Evolutionary conservation across 805 yeast genomes (phyloP), one percentile per base, ranked within the genome.

Genomic region (Starmerella geochares): DNA sequence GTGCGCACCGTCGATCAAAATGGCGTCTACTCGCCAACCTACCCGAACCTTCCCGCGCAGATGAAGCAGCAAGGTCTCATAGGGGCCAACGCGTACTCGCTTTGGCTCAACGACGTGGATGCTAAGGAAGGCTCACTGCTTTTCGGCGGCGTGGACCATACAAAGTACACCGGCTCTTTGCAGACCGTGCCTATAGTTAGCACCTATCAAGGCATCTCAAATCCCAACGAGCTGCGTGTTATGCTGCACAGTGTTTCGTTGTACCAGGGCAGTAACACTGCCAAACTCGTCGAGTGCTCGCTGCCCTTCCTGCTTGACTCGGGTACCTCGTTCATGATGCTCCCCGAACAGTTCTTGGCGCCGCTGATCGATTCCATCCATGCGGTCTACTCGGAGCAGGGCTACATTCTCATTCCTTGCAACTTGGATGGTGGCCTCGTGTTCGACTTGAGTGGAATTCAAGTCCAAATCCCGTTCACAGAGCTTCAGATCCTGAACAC

Each of bases 391-490:
- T 62, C 68, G 16, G 27, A 47, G 10, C 31, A 55, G 9, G 73
- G 70, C 2, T 66, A 67, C 29, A 76, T 71, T 58, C 48, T 62
- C 16, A 62, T 68, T 49, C 57, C 62, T 24, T 78, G 83, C 62
- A 48, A 50, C 33, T 43, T 50, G 21, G 46, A 53, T 11, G 65
- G 60, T 23, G 57, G 61, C 13, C 49, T 78, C 20, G 62, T 62
- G 32, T 75, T 76, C 58, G 64, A 72, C 56, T 78, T 81, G 61
- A 71, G 72, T 47, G 83, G 83, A 3, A 60, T 66, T 16, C 59
- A 62, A 10, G 72, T 80, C 53, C 57, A 65, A 24, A 76, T 75
- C 11, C 79, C 80, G 13, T 58, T 68, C 44, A 11, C 17, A 5
- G 28, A 42, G 27, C 8, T 42, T 13, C 40, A 42, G 38, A 57